Conservation (phyloP, 805 yeast species). For the Deakozyma indianensis region DNA sequence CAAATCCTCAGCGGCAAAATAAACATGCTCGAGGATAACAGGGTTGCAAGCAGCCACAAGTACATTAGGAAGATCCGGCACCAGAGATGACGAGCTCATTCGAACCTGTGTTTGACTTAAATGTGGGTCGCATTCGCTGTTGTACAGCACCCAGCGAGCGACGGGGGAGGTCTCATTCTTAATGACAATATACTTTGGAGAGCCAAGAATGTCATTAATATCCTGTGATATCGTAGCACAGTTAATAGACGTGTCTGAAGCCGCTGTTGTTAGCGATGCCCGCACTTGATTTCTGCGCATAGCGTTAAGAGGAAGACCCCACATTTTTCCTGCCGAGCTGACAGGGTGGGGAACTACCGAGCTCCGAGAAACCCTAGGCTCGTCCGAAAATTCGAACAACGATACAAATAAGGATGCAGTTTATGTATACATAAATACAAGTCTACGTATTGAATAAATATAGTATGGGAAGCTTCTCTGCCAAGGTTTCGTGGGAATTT, state of each 20-base stretch:
- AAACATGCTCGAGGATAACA: not conserved
- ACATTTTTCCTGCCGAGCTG: no score
- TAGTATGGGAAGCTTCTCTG: no score
- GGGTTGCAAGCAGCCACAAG: not conserved
- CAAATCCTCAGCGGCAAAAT: not conserved
- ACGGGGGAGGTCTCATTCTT: not conserved
- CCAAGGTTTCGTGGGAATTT: no score
- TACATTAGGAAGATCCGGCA: not conserved
- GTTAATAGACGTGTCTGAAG: constrained; percentile 1
- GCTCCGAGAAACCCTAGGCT: no score
- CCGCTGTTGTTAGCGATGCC: constrained; percentile 4
- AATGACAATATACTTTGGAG: not conserved
- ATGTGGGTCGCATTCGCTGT: not conserved
- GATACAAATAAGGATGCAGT: no score
- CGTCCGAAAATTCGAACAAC: no score
- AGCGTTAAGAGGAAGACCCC: not conserved
- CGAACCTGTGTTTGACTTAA: not conserved
- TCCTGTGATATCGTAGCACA: not conserved
- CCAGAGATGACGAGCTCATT: not conserved
- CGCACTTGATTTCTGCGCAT: constrained; percentile 2
- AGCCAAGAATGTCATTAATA: not conserved
- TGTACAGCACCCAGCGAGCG: not conserved
- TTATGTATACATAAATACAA: no score
- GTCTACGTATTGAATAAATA: no score
- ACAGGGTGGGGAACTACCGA: no score